Evolutionary conservation across 2,329 filamentous ascomycete species (phyloP).

Genomic region (Coleophoma crateriformis): DNA sequence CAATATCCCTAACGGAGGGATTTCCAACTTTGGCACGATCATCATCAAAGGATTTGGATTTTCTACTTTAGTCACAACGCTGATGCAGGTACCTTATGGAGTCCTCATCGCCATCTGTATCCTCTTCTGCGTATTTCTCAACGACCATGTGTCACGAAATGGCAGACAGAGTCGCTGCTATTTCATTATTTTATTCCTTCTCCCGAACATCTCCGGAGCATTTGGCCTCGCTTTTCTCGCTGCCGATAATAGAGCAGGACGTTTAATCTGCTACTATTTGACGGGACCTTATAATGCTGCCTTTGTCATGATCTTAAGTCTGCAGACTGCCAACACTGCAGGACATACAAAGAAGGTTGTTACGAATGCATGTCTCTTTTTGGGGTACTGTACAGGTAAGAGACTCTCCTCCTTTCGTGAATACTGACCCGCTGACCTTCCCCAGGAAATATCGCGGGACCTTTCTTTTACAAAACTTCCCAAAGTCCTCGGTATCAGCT

Average conservation of each 20-base stretch:
- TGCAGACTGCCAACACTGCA: constrained; percentile 13
- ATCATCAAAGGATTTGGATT: constrained; percentile 53
- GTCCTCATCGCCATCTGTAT: constrained; percentile 54
- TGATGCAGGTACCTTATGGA: constrained; percentile 47
- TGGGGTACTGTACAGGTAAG: constrained; percentile 30
- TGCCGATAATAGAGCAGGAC: constrained; percentile 33
- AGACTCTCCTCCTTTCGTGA: neutral
- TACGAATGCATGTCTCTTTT: constrained; percentile 33
- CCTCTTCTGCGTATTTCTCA: constrained; percentile 48
- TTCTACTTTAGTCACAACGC: constrained; percentile 43
- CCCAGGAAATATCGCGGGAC: constrained; percentile 37
- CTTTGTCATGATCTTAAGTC: constrained; percentile 41
- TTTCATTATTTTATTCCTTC: constrained; percentile 42
- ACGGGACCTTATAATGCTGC: constrained; percentile 47
- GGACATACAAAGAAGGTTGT: constrained; percentile 42
- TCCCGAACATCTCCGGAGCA: constrained; percentile 45
- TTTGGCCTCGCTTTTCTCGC: constrained; percentile 46
- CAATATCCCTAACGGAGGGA: constrained; percentile 50
- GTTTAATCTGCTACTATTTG: constrained; percentile 45
- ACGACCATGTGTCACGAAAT: constrained; percentile 36
- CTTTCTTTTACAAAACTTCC: constrained; percentile 53
- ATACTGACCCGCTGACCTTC: neutral
- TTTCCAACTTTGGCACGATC: constrained; percentile 49
- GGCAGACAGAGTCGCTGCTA: constrained; percentile 37
- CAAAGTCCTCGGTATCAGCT: constrained; percentile 38